These are phyloP conservation scores for Astrothelium subdiscretum DNA, from an alignment of 495 filamentous ascomycete species.

Conservation along the genomic window DNA sequence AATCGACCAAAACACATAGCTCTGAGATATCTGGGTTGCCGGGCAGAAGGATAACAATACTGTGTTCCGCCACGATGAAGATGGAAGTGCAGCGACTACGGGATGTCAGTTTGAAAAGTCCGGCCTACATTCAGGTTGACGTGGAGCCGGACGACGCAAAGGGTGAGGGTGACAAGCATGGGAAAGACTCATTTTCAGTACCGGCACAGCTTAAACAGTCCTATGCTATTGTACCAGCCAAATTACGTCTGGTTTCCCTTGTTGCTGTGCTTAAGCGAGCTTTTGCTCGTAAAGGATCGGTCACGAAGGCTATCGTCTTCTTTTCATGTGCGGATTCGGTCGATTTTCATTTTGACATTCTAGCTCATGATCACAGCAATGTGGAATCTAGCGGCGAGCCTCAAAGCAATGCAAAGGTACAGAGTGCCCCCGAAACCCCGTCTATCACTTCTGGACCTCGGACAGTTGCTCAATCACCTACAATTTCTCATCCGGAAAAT, in stretches of 20 bases:
- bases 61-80: slow-evolving; percentile 96
- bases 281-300: slow-evolving; percentile 72
- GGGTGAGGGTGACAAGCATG: slow-evolving; percentile 14
- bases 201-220: slow-evolving; percentile 88
- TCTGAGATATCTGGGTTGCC: slow-evolving; percentile 45
- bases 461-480: slow-evolving; percentile 14
- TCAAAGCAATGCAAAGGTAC: background rate
- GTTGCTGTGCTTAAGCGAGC: slow-evolving; percentile 71
- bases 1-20: slow-evolving; percentile 30
- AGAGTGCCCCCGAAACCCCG: background rate
- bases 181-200: slow-evolving; percentile 60
- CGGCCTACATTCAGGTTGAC: slow-evolving; percentile 71
- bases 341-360: slow-evolving; percentile 89
- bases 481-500: slow-evolving; percentile 16
- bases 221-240: slow-evolving; percentile 75
- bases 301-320: slow-evolving; percentile 93
- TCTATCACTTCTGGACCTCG: slow-evolving; percentile 21
- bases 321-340: slow-evolving; percentile 94
- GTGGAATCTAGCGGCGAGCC: slow-evolving; percentile 12
- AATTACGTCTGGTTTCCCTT: slow-evolving; percentile 78
- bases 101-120: slow-evolving; percentile 89
- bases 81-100: slow-evolving; percentile 85
- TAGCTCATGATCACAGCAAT: slow-evolving; percentile 38
- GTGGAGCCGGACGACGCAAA: slow-evolving; percentile 31
- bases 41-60: slow-evolving; percentile 64